Evolutionary conservation across 352 stramenopile genomes (phyloP).

Genomic region (Pythium grandisporangium): DNA sequence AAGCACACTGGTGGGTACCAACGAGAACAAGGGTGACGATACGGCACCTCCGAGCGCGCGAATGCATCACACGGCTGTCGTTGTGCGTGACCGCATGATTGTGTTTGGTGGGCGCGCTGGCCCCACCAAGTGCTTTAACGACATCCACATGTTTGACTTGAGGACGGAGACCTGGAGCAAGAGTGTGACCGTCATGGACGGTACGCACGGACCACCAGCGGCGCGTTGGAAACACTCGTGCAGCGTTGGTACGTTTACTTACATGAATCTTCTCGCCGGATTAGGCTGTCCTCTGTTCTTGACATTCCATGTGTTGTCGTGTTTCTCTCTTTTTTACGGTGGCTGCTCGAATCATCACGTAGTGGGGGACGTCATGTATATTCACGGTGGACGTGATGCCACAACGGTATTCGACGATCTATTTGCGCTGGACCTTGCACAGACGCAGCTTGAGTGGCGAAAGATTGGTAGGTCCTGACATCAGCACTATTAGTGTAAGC

Average conservation of each 20-base stretch:
- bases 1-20: neutral
- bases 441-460: slow-evolving; percentile 27
- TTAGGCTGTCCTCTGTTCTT: neutral
- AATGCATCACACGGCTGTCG: slow-evolving; percentile 70
- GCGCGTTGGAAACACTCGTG: slow-evolving; percentile 72
- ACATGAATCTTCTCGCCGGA: neutral
- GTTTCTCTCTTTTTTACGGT: slow-evolving; percentile 3
- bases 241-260: slow-evolving; percentile 29
- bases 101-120: slow-evolving; percentile 75
- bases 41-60: slow-evolving; percentile 22
- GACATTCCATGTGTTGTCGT: neutral
- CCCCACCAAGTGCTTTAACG: slow-evolving; percentile 55
- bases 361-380: slow-evolving; percentile 64
- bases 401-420: slow-evolving; percentile 65
- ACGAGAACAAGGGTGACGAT: neutral
- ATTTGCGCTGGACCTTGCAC: slow-evolving; percentile 45
- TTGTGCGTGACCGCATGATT: slow-evolving; percentile 46
- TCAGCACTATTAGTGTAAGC: neutral
- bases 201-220: slow-evolving; percentile 20
- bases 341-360: neutral
- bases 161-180: slow-evolving; percentile 31
- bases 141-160: slow-evolving; percentile 51
- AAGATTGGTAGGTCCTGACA: slow-evolving; percentile 25
- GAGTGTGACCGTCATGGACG: slow-evolving; percentile 14
- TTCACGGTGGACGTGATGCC: slow-evolving; percentile 60